Evolutionary conservation across 2,329 filamentous ascomycete species (phyloP).

Genomic region (Cladophialophora carrionii): DNA sequence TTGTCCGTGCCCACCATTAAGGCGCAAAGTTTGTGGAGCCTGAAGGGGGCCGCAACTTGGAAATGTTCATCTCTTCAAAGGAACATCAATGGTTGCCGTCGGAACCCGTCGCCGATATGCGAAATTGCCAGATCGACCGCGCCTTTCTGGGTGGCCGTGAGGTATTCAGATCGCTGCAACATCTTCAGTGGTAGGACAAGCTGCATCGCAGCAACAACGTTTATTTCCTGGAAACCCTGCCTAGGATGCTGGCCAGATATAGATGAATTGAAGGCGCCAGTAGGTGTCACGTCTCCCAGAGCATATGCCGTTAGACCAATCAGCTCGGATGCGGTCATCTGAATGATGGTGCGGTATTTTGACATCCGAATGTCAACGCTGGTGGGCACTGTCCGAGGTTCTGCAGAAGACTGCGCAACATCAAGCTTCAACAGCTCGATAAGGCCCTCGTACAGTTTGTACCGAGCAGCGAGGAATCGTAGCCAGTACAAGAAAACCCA

Average conservation of each 20-base stretch:
- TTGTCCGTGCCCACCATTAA: neutral
- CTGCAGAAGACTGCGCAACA: neutral
- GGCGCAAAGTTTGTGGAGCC: neutral
- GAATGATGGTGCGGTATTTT: slow-evolving; percentile 27
- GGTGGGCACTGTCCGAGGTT: neutral
- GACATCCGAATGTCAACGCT: slow-evolving; percentile 25
- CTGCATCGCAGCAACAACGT: slow-evolving; percentile 38
- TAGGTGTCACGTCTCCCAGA: slow-evolving; percentile 35
- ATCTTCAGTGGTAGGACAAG: slow-evolving; percentile 38
- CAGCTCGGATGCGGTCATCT: slow-evolving; percentile 27
- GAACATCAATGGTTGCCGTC: slow-evolving; percentile 30
- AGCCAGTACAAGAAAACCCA: slow-evolving; percentile 38
- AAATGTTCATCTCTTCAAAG: neutral
- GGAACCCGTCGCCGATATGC: slow-evolving; percentile 38
- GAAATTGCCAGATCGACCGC: slow-evolving; percentile 37
- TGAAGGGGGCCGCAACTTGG: neutral
- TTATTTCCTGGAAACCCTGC: slow-evolving; percentile 33
- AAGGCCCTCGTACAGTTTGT: slow-evolving; percentile 37
- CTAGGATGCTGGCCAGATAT: slow-evolving; percentile 25
- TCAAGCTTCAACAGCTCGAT: slow-evolving; percentile 32
- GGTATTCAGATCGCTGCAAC: slow-evolving; percentile 33
- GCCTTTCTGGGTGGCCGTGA: slow-evolving; percentile 35
- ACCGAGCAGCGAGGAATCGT: slow-evolving; percentile 35
- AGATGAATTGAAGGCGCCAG: slow-evolving; percentile 31
- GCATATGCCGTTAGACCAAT: slow-evolving; percentile 38